These are phyloP conservation scores for Candida orba DNA, from an alignment of 805 yeast species.

Conservation along the genomic window DNA sequence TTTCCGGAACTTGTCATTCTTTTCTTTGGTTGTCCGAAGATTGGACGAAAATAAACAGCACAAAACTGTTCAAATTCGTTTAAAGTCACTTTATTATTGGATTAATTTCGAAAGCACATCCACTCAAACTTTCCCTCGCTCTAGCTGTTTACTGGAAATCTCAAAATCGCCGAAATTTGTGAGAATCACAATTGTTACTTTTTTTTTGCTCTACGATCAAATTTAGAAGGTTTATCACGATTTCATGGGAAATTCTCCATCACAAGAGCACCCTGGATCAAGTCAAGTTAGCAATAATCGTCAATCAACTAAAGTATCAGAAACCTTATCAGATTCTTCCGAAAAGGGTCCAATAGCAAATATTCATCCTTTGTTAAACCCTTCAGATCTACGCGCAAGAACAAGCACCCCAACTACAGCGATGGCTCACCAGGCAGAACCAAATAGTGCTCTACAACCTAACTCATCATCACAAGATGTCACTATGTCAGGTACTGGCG, in stretches of 20 bases:
- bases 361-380: conserved; percentile 17
- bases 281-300: conserved; percentile 1
- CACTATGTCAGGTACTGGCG: conserved; percentile 22
- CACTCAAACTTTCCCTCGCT: too few species aligned
- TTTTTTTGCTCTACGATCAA: not conserved
- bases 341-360: conserved; percentile 1
- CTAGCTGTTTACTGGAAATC: too few species aligned
- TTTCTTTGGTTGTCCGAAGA: too few species aligned
- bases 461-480: conserved; percentile 20
- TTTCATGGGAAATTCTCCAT: conserved; percentile 15
- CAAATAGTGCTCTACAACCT: not conserved
- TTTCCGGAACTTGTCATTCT: too few species aligned
- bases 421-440: conserved; percentile 14
- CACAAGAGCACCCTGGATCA: conserved; percentile 12
- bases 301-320: not conserved
- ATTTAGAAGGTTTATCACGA: not conserved
- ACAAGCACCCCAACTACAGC: conserved; percentile 16
- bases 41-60: too few species aligned
- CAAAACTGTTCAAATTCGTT: too few species aligned
- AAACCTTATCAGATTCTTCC: not conserved
- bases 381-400: conserved; percentile 10
- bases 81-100: too few species aligned
- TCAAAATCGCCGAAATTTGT: too few species aligned
- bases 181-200: not conserved
- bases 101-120: too few species aligned